These are phyloP conservation scores for Gossypium gossypioides DNA, from an alignment of 441 rosid genomes.

Conservation along the genomic window DNA sequence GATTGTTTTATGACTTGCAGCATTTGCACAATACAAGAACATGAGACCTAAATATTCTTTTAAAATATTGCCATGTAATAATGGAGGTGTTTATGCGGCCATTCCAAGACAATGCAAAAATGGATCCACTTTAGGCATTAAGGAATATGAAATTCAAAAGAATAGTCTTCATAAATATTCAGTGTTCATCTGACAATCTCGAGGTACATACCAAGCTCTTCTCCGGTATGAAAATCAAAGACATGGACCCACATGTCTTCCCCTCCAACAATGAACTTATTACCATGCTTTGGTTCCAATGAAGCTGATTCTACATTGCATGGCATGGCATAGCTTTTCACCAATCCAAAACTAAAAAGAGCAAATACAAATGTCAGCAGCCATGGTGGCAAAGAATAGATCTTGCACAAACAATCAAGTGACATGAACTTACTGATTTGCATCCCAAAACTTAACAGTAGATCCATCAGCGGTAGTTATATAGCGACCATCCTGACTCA, in stretches of 20 bases:
- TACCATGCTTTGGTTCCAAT: conserved; percentile 78
- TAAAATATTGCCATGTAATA: not conserved
- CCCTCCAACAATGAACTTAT: conserved; percentile 79
- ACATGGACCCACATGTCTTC: conserved; percentile 41
- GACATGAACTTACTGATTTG: conserved; percentile 60
- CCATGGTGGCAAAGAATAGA: not conserved
- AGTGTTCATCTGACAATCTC: not conserved
- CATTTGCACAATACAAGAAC: not conserved
- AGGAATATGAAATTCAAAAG: not conserved
- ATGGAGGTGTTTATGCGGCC: not conserved
- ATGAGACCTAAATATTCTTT: not conserved
- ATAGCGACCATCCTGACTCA: conserved; percentile 80
- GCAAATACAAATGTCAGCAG: not conserved
- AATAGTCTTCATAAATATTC: not conserved
- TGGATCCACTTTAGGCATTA: not conserved
- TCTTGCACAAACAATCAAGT: conserved; percentile 6
- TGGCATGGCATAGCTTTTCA: conserved; percentile 66
- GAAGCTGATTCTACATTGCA: conserved; percentile 86
- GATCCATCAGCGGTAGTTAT: conserved; percentile 89
- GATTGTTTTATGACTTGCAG: not conserved
- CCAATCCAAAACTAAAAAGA: conserved; percentile 44
- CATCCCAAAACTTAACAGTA: conserved; percentile 89
- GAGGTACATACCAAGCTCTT: conserved; percentile 53
- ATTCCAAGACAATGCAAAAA: not conserved
- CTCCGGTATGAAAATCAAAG: conserved; percentile 85